Conservation (phyloP, 176 grass and related monocot genomes). For the Rhynchospora tenuis region DNA sequence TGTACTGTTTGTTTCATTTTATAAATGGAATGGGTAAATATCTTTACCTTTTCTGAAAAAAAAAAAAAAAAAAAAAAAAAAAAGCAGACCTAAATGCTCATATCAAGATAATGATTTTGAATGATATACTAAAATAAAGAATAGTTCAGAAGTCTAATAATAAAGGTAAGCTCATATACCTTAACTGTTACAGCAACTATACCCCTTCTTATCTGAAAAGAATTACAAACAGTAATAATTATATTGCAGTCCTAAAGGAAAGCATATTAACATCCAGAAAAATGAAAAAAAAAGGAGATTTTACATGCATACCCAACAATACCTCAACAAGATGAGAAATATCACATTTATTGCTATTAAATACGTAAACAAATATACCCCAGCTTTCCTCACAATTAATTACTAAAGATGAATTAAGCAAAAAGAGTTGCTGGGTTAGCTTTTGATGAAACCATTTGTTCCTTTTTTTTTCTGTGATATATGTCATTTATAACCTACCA, state of each 20-base stretch:
- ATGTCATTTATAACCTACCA: too few relatives aligned
- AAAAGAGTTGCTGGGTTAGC: neutral
- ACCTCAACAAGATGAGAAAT: neutral
- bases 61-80: too few relatives aligned
- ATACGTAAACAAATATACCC: neutral
- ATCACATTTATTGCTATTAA: neutral
- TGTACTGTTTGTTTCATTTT: too few relatives aligned
- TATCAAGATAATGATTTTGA: neutral
- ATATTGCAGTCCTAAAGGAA: neutral
- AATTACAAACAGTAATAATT: slow-evolving; percentile 25
- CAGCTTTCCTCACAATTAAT: neutral
- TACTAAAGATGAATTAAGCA: neutral
- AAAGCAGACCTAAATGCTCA: neutral
- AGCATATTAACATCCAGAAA: too few relatives aligned
- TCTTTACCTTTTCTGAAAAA: too few relatives aligned
- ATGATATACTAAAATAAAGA: neutral
- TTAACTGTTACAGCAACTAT: slow-evolving; percentile 84
- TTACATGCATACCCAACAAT: neutral
- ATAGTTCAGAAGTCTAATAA: neutral
- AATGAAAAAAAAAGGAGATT: neutral
- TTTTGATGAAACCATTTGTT: neutral
- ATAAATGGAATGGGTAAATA: too few relatives aligned
- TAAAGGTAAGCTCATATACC: slow-evolving; percentile 34
- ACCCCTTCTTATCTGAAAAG: slow-evolving; percentile 77
- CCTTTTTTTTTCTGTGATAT: too few relatives aligned